Evolutionary conservation across 192 early-diverging fungal genomes (phyloP), one percentile per base, ranked within the genome.

Genomic region (Podila epigama): DNA sequence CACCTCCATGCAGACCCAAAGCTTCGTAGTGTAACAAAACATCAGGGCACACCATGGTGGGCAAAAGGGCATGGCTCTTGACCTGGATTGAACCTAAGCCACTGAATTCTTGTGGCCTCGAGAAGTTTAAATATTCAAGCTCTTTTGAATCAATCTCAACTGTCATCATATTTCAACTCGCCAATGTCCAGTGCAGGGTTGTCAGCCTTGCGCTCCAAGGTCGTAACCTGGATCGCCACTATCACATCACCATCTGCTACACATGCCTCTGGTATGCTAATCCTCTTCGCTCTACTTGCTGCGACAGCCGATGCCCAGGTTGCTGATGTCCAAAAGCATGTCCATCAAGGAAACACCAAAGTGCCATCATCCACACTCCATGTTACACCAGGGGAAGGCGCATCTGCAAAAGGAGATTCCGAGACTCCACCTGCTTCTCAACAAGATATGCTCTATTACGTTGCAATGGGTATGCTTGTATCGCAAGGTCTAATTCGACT

Each of bases 181-280:
- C n/a, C n/a, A n/a, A n/a, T n/a, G n/a, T n/a, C n/a, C n/a, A n/a
- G n/a, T n/a, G n/a, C n/a, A n/a, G n/a, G n/a, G n/a, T n/a, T n/a
- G n/a, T n/a, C n/a, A n/a, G n/a, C n/a, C n/a, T n/a, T n/a, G n/a
- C 61, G 55, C 37, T 11, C 58, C 66, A 77, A 77, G 57, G 40
- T 77, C 28, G 51, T 54, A 36, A 64, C 73, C 54, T 77, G 73
- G 73, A 15, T 68, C 73, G 54, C 59, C 12, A 64, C 73, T 18
- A n/a, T 63, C 50, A 63, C 73, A 20, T 77, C 73, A 34, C 73
- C 73, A 29, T 77, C 73, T 20, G 27, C 65, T 12, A 77, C 73
- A 50, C 73, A 77, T 40, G 73, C 73, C 36, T 77, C 73, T 29
- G 55, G 66, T 22, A 77, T 77, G 73, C 61, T 77, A 48, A 77